Base-by-base conservation (phyloP, 805 yeast species). In the Tetrapisispora nanseiensis region DNA sequence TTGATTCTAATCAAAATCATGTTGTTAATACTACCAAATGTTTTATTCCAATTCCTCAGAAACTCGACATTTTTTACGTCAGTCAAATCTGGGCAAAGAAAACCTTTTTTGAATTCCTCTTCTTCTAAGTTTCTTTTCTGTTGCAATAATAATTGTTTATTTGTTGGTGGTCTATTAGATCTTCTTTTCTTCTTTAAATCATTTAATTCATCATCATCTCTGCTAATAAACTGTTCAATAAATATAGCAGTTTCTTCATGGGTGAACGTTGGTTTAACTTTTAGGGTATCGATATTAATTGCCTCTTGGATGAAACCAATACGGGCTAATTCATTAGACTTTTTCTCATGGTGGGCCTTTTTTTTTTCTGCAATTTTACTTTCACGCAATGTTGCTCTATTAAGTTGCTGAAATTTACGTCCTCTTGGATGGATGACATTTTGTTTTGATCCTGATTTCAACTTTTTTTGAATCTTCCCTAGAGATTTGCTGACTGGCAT, bases 351-450 rank as follows among this genome's bases (percentile, higher is more conserved):
- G 51, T 75, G 76, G 39, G 69, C 70, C 19, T 70, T 61, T 56
- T 82, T 84, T 57, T 74, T 76, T 39, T 69, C 69, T 29, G 70
- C 74, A 40, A 90, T 63, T 59, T 83, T 85, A 39, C 70, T 71
- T 48, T 89, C 94, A 61, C 98, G 75, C 35, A 86, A 65, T 2
- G 95, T 77, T n/a, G 97, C 97, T 48, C 92, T 70, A 43, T 80
- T 80, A 40, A 90, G 66, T 58, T 82, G 86, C 62, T 82, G 82
- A 61, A 86, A 82, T 62, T 87, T 90, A 41, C 96, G 74, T 9
- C 97, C 95, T 55, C 80, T 82, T 19, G 95, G 92, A 59, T 90
- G 97, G 26, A 62, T 51, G n/a, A 55, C 52, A 10, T 45, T 41
- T 24, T 51, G 51, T 44, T 61, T 62, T 15, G 57, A 57, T 22